Conservation (phyloP, 2,329 filamentous ascomycete species). For the Ustilaginoidea virens region DNA sequence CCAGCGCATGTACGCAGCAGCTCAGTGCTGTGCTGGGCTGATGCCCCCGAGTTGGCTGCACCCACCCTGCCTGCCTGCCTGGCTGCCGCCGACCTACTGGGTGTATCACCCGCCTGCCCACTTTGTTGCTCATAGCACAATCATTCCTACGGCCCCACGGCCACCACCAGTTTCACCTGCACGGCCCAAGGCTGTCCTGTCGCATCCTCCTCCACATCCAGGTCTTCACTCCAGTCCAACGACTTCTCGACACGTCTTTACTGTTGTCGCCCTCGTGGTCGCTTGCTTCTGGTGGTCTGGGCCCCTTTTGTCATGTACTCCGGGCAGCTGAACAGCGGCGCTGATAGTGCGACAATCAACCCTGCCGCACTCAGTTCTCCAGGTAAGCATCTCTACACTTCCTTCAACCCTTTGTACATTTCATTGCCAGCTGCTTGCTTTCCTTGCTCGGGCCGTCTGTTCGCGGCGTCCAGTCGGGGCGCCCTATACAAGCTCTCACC, state of each 20-base stretch:
- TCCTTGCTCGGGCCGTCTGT: too few species aligned
- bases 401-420: neutral
- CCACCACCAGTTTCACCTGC: conserved; percentile 29
- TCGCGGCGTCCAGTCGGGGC: too few species aligned
- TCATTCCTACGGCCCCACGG: conserved; percentile 7
- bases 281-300: conserved; percentile 10
- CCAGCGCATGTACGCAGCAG: too few species aligned
- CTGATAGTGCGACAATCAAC: conserved; percentile 82
- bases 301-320: conserved; percentile 21
- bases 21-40: too few species aligned
- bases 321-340: conserved; percentile 48
- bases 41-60: too few species aligned
- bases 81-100: too few species aligned
- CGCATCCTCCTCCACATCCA: conserved; percentile 24
- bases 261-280: conserved; percentile 26
- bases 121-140: conserved; percentile 5
- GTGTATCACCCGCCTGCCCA: too few species aligned
- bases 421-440: too few species aligned
- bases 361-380: conserved; percentile 70
- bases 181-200: conserved; percentile 29
- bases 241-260: conserved; percentile 47
- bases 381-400: conserved; percentile 34
- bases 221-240: conserved; percentile 34
- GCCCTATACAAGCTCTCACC: too few species aligned
- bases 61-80: too few species aligned